Conservation (phyloP, 352 stramenopile species). For the Thalassiosira livingstoniorum region DNA sequence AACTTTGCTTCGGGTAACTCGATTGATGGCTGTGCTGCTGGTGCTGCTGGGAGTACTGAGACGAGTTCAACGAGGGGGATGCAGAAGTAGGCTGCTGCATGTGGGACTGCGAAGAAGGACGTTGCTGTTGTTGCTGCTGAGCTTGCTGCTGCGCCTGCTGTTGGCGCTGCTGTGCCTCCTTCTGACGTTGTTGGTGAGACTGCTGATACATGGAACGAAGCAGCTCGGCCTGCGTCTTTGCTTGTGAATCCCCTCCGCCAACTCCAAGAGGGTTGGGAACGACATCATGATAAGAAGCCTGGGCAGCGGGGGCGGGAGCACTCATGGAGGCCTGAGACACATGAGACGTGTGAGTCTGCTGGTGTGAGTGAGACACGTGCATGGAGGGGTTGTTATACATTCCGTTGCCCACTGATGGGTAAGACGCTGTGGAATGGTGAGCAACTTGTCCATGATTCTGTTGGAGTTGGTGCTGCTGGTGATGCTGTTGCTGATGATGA, state of each 20-base stretch:
- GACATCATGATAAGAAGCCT: conserved; percentile 21
- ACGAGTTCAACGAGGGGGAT: background rate
- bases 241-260: background rate
- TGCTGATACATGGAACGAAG: conserved; percentile 57
- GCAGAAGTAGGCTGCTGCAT: background rate
- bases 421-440: background rate
- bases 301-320: conserved; percentile 1
- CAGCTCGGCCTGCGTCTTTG: conserved; percentile 35
- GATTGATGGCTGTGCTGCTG: background rate
- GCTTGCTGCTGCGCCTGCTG: background rate
- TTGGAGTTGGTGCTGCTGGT: conserved; percentile 5
- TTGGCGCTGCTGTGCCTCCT: conserved; percentile 1
- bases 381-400: no score
- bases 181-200: conserved; percentile 25
- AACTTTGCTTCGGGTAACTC: conserved; percentile 7
- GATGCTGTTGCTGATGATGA: no score
- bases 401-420: conserved; percentile 1
- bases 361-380: background rate
- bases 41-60: background rate
- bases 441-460: conserved; percentile 13
- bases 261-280: conserved; percentile 47
- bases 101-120: background rate
- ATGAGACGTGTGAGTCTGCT: conserved; percentile 13
- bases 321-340: conserved; percentile 8
- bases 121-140: conserved; percentile 1